These are phyloP conservation scores for Voacanga thouarsii DNA, from an alignment of 257 asterid species.

Conservation along the genomic window DNA sequence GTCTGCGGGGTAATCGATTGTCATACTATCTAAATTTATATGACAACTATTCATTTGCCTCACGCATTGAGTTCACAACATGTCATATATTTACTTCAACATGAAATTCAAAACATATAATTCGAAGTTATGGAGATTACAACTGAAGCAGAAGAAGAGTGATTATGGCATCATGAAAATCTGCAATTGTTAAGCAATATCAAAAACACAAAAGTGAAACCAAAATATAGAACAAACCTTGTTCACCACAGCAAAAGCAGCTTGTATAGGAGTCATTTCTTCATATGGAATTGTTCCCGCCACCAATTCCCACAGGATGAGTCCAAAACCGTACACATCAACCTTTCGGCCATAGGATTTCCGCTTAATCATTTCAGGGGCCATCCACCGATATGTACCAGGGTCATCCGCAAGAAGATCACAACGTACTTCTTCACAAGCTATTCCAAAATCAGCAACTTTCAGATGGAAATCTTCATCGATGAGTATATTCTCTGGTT, in stretches of 20 bases:
- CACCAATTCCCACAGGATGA: slow-evolving; percentile 81
- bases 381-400: slow-evolving; percentile 98
- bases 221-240: slow-evolving; percentile 37
- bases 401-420: slow-evolving; percentile 49
- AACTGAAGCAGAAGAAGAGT: background rate
- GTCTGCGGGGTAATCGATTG: too few species aligned
- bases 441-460: slow-evolving; percentile 87
- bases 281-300: slow-evolving; percentile 74
- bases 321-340: slow-evolving; percentile 83
- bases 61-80: background rate
- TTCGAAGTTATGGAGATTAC: background rate
- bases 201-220: background rate
- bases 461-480: slow-evolving; percentile 72
- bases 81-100: background rate
- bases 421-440: slow-evolving; percentile 74
- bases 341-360: slow-evolving; percentile 68
- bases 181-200: background rate
- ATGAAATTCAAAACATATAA: background rate
- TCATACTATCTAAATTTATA: background rate
- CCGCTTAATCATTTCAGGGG: slow-evolving; percentile 83
- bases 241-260: slow-evolving; percentile 76
- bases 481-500: slow-evolving; percentile 78
- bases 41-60: background rate
- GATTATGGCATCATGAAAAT: background rate
- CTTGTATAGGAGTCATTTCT: slow-evolving; percentile 81